Base-by-base conservation (phyloP, 176 grass and related monocot species). In the maize (Zea mays) region DNA sequence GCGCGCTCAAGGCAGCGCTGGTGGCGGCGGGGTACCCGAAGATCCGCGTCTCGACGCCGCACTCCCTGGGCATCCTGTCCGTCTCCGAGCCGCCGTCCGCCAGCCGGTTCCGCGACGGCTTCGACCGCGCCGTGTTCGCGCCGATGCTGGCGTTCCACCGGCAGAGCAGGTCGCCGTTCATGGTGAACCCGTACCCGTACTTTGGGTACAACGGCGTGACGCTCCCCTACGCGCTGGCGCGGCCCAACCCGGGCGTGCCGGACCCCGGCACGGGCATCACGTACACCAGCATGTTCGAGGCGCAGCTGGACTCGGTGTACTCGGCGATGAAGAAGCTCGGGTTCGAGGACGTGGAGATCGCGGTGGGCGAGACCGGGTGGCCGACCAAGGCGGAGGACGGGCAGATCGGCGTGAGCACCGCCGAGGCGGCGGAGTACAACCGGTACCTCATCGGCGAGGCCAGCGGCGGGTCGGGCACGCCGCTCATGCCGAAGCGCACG, bases 131-230 rank as follows among this genome's bases (percentile, higher is more conserved):
- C n/a, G 79, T 97, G n/a, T 89, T 97, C 83, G 72, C 76, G 14
- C 95, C 95, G 4, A 94, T 97, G 95, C 87, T 97, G 1, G 81
- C 88, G 36, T 94, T 94, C 87, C 95, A 82, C 80, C 84, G 67
- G 10, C 46, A 43, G 17, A 88, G 85, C 5, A 39, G 46, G 52
- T 86, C 91, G 7, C 89, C 95, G 11, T 93, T 97, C 64, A 12
- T 94, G 10, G 79, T 97, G 64, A 97, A 97, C 81, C 45, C 95
- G n/a, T 97, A 97, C 62, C 95, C 91, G 8, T 97, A 97, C 79
- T 97, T 97, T 73, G 90, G 89, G 4, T 97, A 94, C 89, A 94
- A 86, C n/a, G 79, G 89, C 41, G 80, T 21, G 3, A 97, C 89
- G 46, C 71, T 97, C 0, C 16, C 83, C 2, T 97, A 97, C 76